A percentile compares a stretch with the other conserved stretches of the same genome.
Evolutionary conservation across 495 filamentous ascomycete species (phyloP).

Genomic region (Mytilinidion resinicola): DNA sequence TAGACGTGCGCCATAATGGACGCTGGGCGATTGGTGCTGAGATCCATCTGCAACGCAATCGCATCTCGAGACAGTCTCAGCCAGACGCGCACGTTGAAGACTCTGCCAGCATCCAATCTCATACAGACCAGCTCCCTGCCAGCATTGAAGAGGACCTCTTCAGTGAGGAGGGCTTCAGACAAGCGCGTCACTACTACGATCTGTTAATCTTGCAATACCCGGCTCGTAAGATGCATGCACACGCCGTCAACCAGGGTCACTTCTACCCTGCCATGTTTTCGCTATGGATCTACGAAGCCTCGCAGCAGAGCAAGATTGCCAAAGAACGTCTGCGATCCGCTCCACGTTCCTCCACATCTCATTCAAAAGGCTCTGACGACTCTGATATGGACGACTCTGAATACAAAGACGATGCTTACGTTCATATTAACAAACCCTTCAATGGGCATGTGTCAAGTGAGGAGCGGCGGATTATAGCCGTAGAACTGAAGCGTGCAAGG

Average conservation of each 20-base stretch:
- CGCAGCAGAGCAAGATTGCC: constrained; percentile 42
- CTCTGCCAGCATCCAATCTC: neutral
- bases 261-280: constrained; percentile 66
- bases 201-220: constrained; percentile 62
- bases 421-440: too few species aligned
- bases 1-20: constrained; percentile 50
- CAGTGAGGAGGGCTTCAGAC: constrained; percentile 47
- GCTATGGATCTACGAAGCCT: constrained; percentile 57
- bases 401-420: too few species aligned
- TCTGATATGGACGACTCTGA: too few species aligned
- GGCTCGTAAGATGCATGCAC: constrained; percentile 44
- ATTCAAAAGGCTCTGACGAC: too few species aligned
- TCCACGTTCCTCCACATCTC: too few species aligned
- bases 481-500: constrained; percentile 43
- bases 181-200: constrained; percentile 59
- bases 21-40: constrained; percentile 69
- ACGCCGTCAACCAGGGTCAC: constrained; percentile 43
- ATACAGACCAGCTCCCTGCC: neutral
- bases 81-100: neutral
- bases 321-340: constrained; percentile 1
- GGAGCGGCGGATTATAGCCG: neutral
- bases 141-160: constrained; percentile 30
- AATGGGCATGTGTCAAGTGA: neutral
- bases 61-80: neutral
- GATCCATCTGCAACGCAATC: constrained; percentile 44